Conservation (phyloP, 1,284 basidiomycete genomes). For the Pseudozyma pruni region DNA sequence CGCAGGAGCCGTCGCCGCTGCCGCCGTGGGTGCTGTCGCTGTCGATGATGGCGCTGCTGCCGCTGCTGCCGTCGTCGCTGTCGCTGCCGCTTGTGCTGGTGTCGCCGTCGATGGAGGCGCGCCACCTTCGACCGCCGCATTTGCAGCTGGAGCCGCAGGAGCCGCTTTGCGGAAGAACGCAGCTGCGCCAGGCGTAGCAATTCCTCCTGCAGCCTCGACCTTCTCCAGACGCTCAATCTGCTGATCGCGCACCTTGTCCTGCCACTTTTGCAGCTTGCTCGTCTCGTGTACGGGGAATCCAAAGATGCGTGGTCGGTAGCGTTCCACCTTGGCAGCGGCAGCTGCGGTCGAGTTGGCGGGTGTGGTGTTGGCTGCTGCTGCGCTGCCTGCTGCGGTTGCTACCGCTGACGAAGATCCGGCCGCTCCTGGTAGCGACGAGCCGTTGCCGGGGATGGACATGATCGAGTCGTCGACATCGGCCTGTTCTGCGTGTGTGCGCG, state of each 20-base stretch:
- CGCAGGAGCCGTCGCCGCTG: background rate
- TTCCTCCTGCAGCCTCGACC: slow-evolving; percentile 44
- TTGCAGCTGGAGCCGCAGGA: background rate
- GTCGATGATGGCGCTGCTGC: slow-evolving; percentile 4
- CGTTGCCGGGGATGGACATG: slow-evolving; percentile 36
- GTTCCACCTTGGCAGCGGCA: slow-evolving; percentile 56
- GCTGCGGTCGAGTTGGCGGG: slow-evolving; percentile 37
- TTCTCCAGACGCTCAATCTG: slow-evolving; percentile 56
- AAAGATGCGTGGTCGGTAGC: slow-evolving; percentile 65
- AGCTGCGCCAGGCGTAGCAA: slow-evolving; percentile 36
- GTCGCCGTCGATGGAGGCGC: background rate
- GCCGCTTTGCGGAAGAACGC: slow-evolving; percentile 38
- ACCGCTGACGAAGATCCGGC: slow-evolving; percentile 14
- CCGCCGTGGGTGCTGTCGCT: background rate
- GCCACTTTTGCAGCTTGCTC: slow-evolving; percentile 65
- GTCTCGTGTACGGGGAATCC: slow-evolving; percentile 67
- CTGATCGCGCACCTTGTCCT: slow-evolving; percentile 55
- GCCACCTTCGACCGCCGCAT: background rate
- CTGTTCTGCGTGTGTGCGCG: slow-evolving; percentile 71
- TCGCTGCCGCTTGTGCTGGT: background rate
- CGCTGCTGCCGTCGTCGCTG: slow-evolving; percentile 4
- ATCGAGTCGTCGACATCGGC: slow-evolving; percentile 48
- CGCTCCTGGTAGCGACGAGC: slow-evolving; percentile 9
- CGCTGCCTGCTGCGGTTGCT: slow-evolving; percentile 12
- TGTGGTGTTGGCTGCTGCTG: slow-evolving; percentile 9